Percentiles rank a stretch among this genome's conserved stretches.
Conservation (phyloP, 768 basidiomycete genomes). For the Agaricus blazei region DNA sequence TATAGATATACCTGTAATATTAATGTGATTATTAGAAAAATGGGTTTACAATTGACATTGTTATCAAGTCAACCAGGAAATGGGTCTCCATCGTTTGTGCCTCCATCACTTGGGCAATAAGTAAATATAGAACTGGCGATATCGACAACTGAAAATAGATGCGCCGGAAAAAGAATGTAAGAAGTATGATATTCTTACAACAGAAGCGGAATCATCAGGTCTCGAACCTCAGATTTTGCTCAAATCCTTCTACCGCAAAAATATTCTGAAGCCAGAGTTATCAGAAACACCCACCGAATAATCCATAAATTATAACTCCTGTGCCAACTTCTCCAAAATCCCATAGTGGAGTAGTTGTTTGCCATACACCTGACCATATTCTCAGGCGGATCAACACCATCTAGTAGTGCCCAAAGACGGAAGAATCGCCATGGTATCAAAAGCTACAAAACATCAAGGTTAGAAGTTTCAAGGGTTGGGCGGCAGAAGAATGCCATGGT, state of each 20-base stretch:
- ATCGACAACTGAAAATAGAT: too few relatives aligned
- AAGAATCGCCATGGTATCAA: constrained; percentile 96
- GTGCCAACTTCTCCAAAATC: constrained; percentile 98
- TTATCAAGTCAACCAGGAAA: neutral
- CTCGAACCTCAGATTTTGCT: too few relatives aligned
- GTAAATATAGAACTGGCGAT: neutral
- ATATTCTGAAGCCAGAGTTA: neutral
- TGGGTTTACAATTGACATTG: too few relatives aligned
- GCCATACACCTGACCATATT: constrained; percentile 99
- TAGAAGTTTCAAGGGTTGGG: neutral
- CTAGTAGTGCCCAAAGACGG: constrained; percentile 85
- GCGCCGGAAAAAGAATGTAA: too few relatives aligned
- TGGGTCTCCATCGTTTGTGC: neutral
- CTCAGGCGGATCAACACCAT: constrained; percentile 91
- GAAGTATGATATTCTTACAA: too few relatives aligned
- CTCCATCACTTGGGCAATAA: neutral
- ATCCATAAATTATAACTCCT: constrained; percentile 96
- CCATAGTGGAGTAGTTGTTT: constrained; percentile 90
- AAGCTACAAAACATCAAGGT: constrained; percentile 46
- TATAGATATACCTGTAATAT: constrained; percentile 77
- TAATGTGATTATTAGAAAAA: neutral
- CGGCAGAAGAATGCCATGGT: neutral
- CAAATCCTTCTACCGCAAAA: neutral
- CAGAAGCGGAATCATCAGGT: too few relatives aligned
- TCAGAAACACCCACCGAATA: constrained; percentile 50